Conservation (phyloP, 2,329 filamentous ascomycete genomes). For the Penicillium sp. region DNA sequence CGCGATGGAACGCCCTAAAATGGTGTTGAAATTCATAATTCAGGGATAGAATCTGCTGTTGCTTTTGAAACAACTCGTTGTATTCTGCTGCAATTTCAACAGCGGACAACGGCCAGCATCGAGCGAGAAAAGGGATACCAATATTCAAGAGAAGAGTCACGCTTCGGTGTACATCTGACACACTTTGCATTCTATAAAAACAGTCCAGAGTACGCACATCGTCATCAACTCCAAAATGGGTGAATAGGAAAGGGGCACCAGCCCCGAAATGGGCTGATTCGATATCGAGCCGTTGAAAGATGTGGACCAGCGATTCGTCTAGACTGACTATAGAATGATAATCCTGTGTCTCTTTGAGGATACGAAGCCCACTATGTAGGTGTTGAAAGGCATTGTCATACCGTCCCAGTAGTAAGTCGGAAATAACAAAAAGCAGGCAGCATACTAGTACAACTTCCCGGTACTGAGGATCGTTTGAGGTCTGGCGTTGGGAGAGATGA, state of each 20-base stretch:
- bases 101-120: slow-evolving; percentile 9
- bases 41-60: neutral
- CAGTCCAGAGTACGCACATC: neutral
- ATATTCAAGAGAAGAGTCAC: slow-evolving; percentile 4
- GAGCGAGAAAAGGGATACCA: slow-evolving; percentile 11
- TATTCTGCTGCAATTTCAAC: slow-evolving; percentile 6
- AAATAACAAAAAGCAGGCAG: slow-evolving; percentile 16
- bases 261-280: slow-evolving; percentile 11
- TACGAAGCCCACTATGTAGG: slow-evolving; percentile 4
- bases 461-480: slow-evolving; percentile 13
- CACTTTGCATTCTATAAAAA: neutral
- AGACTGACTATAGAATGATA: slow-evolving; percentile 1
- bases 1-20: neutral
- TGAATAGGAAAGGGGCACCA: slow-evolving; percentile 5
- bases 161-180: slow-evolving; percentile 3
- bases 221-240: neutral
- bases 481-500: slow-evolving; percentile 3
- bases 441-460: slow-evolving; percentile 12
- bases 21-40: neutral
- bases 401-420: slow-evolving; percentile 10
- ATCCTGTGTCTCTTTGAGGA: slow-evolving; percentile 3
- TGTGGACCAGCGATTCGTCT: slow-evolving; percentile 1
- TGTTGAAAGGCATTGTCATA: slow-evolving; percentile 12
- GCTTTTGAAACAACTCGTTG: neutral
- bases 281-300: slow-evolving; percentile 8